phyloP scores from a whole-genome alignment of 192 early-diverging fungal species.

The Podochytrium sp. region DNA sequence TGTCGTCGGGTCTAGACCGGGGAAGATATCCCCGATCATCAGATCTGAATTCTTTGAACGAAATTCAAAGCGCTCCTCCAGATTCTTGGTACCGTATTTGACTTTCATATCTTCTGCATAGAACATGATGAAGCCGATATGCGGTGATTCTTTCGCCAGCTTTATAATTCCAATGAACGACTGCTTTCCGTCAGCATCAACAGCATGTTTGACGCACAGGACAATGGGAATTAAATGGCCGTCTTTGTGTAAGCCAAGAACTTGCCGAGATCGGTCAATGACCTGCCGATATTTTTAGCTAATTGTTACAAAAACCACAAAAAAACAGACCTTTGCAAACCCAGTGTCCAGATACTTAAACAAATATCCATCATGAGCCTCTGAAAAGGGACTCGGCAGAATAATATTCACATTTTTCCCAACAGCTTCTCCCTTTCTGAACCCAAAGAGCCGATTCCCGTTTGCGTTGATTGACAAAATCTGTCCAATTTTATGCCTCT shows the following conservation, averaged over 20 bases:
- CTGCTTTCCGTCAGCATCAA: slow-evolving; percentile 28
- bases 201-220: slow-evolving; percentile 45
- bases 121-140: slow-evolving; percentile 42
- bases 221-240: slow-evolving; percentile 39
- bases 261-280: slow-evolving; percentile 46
- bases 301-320: slow-evolving; percentile 1
- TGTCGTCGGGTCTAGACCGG: neutral
- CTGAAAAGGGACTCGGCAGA: slow-evolving; percentile 51
- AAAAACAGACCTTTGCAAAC: slow-evolving; percentile 38
- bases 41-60: slow-evolving; percentile 31
- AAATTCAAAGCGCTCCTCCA: slow-evolving; percentile 26
- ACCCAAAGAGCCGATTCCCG: slow-evolving; percentile 37
- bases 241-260: slow-evolving; percentile 41
- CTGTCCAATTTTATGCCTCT: slow-evolving; percentile 38
- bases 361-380: slow-evolving; percentile 45
- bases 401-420: slow-evolving; percentile 45
- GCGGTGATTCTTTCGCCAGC: neutral
- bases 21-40: neutral
- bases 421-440: slow-evolving; percentile 34
- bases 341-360: slow-evolving; percentile 52
- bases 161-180: slow-evolving; percentile 42
- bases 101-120: slow-evolving; percentile 14
- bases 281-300: slow-evolving; percentile 39
- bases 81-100: slow-evolving; percentile 28
- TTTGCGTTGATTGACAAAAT: slow-evolving; percentile 38